Base-by-base conservation (phyloP, 768 basidiomycete species). In the Podaxis pistillaris region DNA sequence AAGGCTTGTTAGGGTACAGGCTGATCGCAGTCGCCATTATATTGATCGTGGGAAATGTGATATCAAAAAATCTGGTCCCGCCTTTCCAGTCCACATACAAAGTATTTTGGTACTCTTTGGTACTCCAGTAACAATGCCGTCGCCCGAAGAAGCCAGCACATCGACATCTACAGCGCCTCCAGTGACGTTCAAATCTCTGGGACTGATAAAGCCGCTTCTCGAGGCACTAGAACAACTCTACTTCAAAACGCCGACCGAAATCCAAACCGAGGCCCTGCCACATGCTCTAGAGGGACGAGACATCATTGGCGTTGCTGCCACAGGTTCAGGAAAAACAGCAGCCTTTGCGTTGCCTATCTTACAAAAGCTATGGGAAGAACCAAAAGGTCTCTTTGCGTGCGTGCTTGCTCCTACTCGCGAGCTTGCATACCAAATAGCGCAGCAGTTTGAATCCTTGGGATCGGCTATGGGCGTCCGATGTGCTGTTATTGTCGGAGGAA, bases 351-450 rank as follows among this genome's bases (percentile, higher is more conserved):
- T 98, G 4, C 97, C 97, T 1, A 96, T 99, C 63, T 78, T 99
- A 38, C 97, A 99, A 75, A 93, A 93, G 67, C 76, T 98, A 74
- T 98, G 95, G 95, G 91, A 95, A 54, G 91, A 96, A 33, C 97
- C 97, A 51, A 90, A 90, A 70, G 92, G 94, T 22, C 83, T 96
- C 44, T 99, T 95, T 72, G 94, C 94, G 13, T 91, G 93, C 70
- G 87, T 98, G 15, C 82, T 99, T 41, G 95, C 96, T 15, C 97
- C 97, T 12, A 99, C 97, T n/a, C 88, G 96, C 69, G 97, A 99
- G 77, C 81, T 99, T 68, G 97, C 97, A 36, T 96, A 91, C 76
- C 97, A 99, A 76, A 99, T 99, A 71, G 88, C 94, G n/a, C 91
- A 98, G 68, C 94, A 96, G 70, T 94, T 99, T 69, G 92, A 96